Evolutionary conservation across 2,329 filamentous ascomycete species (phyloP), one percentile per base, ranked within the genome.

Genomic region (Colletotrichum endophyticum): DNA sequence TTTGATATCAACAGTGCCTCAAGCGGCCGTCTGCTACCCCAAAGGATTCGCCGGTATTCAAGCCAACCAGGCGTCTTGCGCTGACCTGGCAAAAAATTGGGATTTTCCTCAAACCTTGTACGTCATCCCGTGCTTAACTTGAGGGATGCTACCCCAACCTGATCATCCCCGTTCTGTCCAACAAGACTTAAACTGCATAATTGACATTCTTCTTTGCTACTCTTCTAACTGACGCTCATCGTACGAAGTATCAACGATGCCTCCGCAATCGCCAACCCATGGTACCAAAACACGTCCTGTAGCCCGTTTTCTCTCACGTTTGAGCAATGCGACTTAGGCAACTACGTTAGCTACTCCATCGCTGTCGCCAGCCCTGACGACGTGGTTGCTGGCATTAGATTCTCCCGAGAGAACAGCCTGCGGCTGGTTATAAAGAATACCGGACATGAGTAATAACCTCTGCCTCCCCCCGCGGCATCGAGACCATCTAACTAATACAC

Each of bases 351-450:
- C 30, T 85, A 86, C 61, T 78, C 53, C 19, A 57, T 57, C 53
- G 22, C n/a, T 15, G 53, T 57, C 22, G 15, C 53, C n/a, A 25
- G 53, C 2, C 74, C 72, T 5, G 75, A 75, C 2, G 77, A 83
- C 34, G 75, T 83, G 44, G 81, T 82, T 63, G 81, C 82, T 8
- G 82, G 83, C 13, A 75, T 86, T 66, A 79, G 81, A 61, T 86
- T 80, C 34, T 78, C 79, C 9, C 75, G 73, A 15, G 30, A 75
- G 22, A 72, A 89, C 78, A 89, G 89, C 79, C 13, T 92, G 61
- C 87, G 90, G 4, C 79, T 92, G 1, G 83, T 91, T 39, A 86
- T 92, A 76, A 87, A 88, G 74, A 91, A 91, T 78, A 92, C 90
- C 0, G 90, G 90, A 2, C 90, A 92, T 79, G 89, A 91, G 78